Evolutionary conservation across 805 yeast genomes (phyloP).

Genomic region (Sugiyamaella mastotermitis): DNA sequence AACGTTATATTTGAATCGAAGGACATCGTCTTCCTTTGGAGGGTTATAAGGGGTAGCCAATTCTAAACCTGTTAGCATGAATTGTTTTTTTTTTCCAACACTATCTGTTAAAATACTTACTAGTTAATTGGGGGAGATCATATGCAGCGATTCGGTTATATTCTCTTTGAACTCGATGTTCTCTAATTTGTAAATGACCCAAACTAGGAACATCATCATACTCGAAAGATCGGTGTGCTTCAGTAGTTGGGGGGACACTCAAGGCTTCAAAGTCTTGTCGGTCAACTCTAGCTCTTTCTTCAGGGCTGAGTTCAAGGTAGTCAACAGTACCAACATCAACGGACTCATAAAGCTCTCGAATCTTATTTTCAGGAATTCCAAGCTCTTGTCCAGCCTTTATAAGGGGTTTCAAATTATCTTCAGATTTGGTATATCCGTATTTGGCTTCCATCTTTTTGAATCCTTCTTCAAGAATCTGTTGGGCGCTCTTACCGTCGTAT

Average conservation of each 20-base stretch:
- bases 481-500: slow-evolving; percentile 6
- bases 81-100: not conserved
- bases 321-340: slow-evolving; percentile 20
- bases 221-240: slow-evolving; percentile 32
- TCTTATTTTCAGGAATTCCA: slow-evolving; percentile 23
- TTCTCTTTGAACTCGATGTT: slow-evolving; percentile 68
- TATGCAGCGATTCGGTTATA: slow-evolving; percentile 81
- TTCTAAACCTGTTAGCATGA: slow-evolving; percentile 5
- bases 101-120: slow-evolving; percentile 27
- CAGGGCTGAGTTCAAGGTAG: slow-evolving; percentile 13
- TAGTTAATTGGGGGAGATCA: slow-evolving; percentile 81
- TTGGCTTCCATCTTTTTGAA: slow-evolving; percentile 27
- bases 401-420: slow-evolving; percentile 24
- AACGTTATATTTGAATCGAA: slow-evolving; percentile 65
- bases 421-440: slow-evolving; percentile 22
- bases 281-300: slow-evolving; percentile 15
- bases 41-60: slow-evolving; percentile 59
- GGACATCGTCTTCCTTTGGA: slow-evolving; percentile 25
- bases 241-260: slow-evolving; percentile 18
- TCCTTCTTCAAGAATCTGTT: slow-evolving; percentile 26
- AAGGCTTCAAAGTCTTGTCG: slow-evolving; percentile 22
- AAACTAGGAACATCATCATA: slow-evolving; percentile 61
- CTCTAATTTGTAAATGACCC: slow-evolving; percentile 67
- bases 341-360: slow-evolving; percentile 23
- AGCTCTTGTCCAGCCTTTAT: slow-evolving; percentile 27